Base-by-base conservation (phyloP, 2,329 filamentous ascomycete genomes). In the Sarocladium oryzae region DNA sequence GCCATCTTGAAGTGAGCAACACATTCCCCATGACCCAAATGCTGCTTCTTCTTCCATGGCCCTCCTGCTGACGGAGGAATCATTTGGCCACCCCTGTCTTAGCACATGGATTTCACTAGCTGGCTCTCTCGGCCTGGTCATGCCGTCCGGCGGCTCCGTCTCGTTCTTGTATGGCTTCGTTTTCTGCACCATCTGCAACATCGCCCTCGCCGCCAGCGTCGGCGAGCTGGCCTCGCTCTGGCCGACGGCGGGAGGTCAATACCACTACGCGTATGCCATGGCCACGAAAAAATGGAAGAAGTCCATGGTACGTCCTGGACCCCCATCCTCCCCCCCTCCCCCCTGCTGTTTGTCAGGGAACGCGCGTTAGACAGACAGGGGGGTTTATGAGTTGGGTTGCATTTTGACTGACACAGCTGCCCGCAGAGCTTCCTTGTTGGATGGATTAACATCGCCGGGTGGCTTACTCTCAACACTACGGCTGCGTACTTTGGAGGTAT, bases 221-320 rank as follows among this genome's bases (percentile, higher is more conserved):
- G 72, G 68, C 2, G 72, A 74, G 52, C 57, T 75, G 3, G 65
- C 67, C 0, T 66, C 69, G 2, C 67, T 74, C 36, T 75, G 70
- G 69, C 72, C 70, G 0, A 75, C 72, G 0, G 70, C 72, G 0
- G 72, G 71, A 7, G 72, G 72, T 1, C 72, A 75, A 41, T 74
- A 74, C 57, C 69, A 74, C 46, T 72, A 70, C 21, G 69, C 69
- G 2, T 71, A 69, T 54, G 68, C 69, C 0, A 50, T 73, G 9
- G 69, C 64, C 21, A 65, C 66, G 2, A 61, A 68, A 0, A 59
- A 56, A 18, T 73, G 70, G 69, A 69, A 62, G 49, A 68, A 62
- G 30, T 51, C 60, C 0, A 64, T 68, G 61, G 69, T 70, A 50
- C 24, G 40, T 20, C 13, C 13, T 21, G 28, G 28, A 9, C 33